phyloP scores from a whole-genome alignment of 2,329 filamentous ascomycete genomes.

The Polytolypa hystricis region DNA sequence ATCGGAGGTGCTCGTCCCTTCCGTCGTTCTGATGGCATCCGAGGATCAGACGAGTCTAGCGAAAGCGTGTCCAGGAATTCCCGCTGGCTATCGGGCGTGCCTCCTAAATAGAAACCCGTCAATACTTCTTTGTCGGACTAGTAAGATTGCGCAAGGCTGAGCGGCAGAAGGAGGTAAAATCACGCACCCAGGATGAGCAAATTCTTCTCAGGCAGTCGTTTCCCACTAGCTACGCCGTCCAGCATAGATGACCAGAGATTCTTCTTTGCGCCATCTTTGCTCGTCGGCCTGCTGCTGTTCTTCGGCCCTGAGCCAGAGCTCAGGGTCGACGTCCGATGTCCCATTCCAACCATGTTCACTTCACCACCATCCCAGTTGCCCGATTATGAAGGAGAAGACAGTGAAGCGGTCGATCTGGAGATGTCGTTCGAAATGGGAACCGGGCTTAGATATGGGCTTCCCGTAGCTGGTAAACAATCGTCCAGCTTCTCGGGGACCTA shows the following conservation, averaged over 20 bases:
- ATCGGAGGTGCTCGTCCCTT: slow-evolving; percentile 58
- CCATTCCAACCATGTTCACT: slow-evolving; percentile 25
- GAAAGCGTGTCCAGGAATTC: slow-evolving; percentile 62
- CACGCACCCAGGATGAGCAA: slow-evolving; percentile 66
- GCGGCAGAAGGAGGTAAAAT: slow-evolving; percentile 1
- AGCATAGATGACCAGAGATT: slow-evolving; percentile 94
- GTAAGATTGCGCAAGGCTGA: background rate
- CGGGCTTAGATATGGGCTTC: too few relatives aligned
- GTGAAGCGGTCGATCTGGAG: background rate
- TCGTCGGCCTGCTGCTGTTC: slow-evolving; percentile 31
- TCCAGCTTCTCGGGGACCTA: too few relatives aligned
- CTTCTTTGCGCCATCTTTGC: slow-evolving; percentile 59
- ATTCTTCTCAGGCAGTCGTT: slow-evolving; percentile 84
- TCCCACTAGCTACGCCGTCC: slow-evolving; percentile 79
- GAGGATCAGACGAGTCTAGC: slow-evolving; percentile 31
- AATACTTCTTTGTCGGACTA: background rate
- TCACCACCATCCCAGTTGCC: slow-evolving; percentile 25
- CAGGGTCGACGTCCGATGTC: slow-evolving; percentile 28
- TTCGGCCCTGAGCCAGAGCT: slow-evolving; percentile 26
- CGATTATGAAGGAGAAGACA: slow-evolving; percentile 6
- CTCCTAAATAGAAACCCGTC: slow-evolving; percentile 46
- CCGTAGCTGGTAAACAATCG: too few relatives aligned
- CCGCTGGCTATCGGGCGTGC: slow-evolving; percentile 68
- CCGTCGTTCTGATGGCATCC: slow-evolving; percentile 35
- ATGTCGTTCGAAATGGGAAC: background rate